phyloP scores from a whole-genome alignment of 1,284 basidiomycete species.

The Ganoderma multipileum region DNA sequence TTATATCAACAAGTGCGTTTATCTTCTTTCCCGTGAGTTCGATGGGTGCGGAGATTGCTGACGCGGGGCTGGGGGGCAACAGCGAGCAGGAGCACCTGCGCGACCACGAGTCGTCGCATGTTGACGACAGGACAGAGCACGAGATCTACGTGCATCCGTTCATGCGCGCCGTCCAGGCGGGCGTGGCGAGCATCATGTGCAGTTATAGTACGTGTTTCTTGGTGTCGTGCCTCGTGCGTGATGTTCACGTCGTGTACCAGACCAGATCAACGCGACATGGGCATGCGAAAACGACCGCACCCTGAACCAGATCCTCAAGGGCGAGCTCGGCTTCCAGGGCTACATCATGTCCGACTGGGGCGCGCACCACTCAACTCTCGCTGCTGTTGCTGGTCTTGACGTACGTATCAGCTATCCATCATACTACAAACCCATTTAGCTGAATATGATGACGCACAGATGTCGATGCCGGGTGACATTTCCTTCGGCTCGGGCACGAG shows the following conservation, averaged over 20 bases:
- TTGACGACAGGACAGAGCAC: slow-evolving; percentile 81
- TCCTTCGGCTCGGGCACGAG: slow-evolving; percentile 55
- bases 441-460: slow-evolving; percentile 40
- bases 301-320: slow-evolving; percentile 81
- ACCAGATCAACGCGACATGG: slow-evolving; percentile 77
- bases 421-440: not conserved
- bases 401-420: slow-evolving; percentile 42
- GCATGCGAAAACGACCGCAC: slow-evolving; percentile 82
- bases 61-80: slow-evolving; percentile 32
- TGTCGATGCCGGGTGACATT: slow-evolving; percentile 80
- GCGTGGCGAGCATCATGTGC: slow-evolving; percentile 82
- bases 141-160: slow-evolving; percentile 80
- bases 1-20: slow-evolving; percentile 69
- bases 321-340: slow-evolving; percentile 83
- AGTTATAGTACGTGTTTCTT: slow-evolving; percentile 54
- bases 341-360: slow-evolving; percentile 78
- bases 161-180: slow-evolving; percentile 77
- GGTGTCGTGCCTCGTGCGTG: not conserved
- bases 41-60: not conserved
- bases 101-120: slow-evolving; percentile 61
- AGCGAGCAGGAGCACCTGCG: slow-evolving; percentile 76
- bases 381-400: slow-evolving; percentile 69
- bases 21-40: slow-evolving; percentile 28
- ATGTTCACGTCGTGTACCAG: slow-evolving; percentile 36
- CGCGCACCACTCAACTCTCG: slow-evolving; percentile 62